phyloP scores from a whole-genome alignment of 805 yeast species.

The Candida namnaoensis region DNA sequence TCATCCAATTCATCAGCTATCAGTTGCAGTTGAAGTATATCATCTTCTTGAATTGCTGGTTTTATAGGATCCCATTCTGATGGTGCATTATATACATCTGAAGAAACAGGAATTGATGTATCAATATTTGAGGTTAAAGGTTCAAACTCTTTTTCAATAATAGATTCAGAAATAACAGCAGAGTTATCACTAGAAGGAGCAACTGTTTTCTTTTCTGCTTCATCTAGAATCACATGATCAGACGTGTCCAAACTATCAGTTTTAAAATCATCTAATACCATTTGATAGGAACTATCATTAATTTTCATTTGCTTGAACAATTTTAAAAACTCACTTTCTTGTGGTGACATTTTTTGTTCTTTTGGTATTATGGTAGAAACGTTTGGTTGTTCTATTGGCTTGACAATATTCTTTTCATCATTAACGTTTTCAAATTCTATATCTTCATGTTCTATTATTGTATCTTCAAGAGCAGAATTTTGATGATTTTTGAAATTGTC shows the following conservation, averaged over 20 bases:
- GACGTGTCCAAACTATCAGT: too few relatives aligned
- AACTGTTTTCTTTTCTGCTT: not conserved
- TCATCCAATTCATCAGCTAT: constrained; percentile 39
- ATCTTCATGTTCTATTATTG: too few relatives aligned
- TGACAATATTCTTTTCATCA: too few relatives aligned
- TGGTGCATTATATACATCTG: not conserved
- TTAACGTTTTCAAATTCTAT: not conserved
- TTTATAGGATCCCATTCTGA: not conserved
- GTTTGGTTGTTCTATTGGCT: too few relatives aligned
- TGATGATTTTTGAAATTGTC: too few relatives aligned
- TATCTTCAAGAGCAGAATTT: not conserved
- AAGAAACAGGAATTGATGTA: not conserved
- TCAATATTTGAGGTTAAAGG: not conserved
- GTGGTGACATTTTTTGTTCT: not conserved
- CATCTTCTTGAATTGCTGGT: constrained; percentile 31
- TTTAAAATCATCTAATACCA: constrained; percentile 4
- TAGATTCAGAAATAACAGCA: not conserved
- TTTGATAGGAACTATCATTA: constrained; percentile 1
- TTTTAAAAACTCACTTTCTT: not conserved
- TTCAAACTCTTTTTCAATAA: constrained; percentile 1
- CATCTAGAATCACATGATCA: too few relatives aligned
- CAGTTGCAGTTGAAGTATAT: constrained; percentile 43
- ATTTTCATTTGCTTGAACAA: not conserved
- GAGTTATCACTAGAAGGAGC: not conserved
- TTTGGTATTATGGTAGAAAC: too few relatives aligned